Conservation (phyloP, 768 basidiomycete species). For the Auricularia cornea region DNA sequence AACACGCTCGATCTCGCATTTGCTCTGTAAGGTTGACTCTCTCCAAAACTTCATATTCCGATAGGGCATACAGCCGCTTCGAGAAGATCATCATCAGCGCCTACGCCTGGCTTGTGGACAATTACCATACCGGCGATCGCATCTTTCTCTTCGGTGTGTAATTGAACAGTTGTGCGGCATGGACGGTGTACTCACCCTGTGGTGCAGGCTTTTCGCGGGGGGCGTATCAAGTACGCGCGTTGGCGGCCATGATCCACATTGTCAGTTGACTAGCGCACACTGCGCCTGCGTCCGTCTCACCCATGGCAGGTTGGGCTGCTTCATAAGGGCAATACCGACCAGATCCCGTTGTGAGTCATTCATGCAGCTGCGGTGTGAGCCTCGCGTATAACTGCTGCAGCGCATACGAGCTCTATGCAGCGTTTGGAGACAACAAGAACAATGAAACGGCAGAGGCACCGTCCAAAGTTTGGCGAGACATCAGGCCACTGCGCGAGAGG, state of each 20-base stretch:
- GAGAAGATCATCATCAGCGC: constrained; percentile 26
- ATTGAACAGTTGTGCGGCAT: neutral
- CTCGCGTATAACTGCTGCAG: constrained; percentile 13
- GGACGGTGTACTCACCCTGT: neutral
- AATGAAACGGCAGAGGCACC: neutral
- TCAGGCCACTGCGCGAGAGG: too few relatives aligned
- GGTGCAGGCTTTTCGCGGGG: constrained; percentile 38
- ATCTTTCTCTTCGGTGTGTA: constrained; percentile 35
- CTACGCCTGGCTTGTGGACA: constrained; percentile 35
- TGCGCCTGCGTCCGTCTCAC: neutral
- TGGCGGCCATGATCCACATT: constrained; percentile 37
- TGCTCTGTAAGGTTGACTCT: constrained; percentile 30
- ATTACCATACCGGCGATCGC: constrained; percentile 28
- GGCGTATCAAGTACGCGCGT: constrained; percentile 36
- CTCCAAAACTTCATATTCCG: neutral
- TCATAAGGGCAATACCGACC: constrained; percentile 31
- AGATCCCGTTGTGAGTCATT: constrained; percentile 29
- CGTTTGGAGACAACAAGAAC: constrained; percentile 14
- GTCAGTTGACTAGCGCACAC: constrained; percentile 11
- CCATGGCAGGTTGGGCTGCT: constrained; percentile 34
- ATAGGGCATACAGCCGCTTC: constrained; percentile 23
- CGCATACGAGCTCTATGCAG: constrained; percentile 32
- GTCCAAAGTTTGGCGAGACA: too few relatives aligned
- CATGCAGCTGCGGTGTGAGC: neutral
- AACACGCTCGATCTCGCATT: constrained; percentile 28